Evolutionary conservation across 2,329 filamentous ascomycete genomes (phyloP).

Genomic region (Didymella exigua): DNA sequence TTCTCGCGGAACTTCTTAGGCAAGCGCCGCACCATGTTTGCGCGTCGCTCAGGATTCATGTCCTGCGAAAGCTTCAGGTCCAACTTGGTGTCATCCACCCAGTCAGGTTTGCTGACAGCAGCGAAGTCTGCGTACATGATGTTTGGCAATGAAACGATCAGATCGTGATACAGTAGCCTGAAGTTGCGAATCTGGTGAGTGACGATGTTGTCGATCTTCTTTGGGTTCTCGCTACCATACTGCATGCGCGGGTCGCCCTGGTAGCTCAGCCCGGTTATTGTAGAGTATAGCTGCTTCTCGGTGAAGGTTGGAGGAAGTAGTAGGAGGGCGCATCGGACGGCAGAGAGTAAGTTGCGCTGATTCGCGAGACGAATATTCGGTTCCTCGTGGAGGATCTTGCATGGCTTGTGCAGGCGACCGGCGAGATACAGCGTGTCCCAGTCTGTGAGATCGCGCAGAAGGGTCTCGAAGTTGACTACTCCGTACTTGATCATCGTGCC

Average conservation of each 20-base stretch:
- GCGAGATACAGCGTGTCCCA: slow-evolving; percentile 98
- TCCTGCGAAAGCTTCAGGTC: slow-evolving; percentile 80
- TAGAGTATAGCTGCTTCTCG: slow-evolving; percentile 85
- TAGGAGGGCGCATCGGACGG: slow-evolving; percentile 85
- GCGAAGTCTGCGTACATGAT: slow-evolving; percentile 74
- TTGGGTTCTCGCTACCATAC: slow-evolving; percentile 85
- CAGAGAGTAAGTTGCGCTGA: slow-evolving; percentile 92
- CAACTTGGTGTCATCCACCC: slow-evolving; percentile 62
- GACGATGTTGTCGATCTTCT: slow-evolving; percentile 94
- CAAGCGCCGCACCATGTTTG: slow-evolving; percentile 94
- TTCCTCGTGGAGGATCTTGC: slow-evolving; percentile 95
- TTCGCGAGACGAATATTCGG: slow-evolving; percentile 91
- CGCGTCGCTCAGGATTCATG: slow-evolving; percentile 87
- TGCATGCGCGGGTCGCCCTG: slow-evolving; percentile 96
- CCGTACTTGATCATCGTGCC: slow-evolving; percentile 98
- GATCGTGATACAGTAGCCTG: slow-evolving; percentile 84
- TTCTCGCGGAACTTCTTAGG: slow-evolving; percentile 86
- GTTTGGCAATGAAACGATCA: slow-evolving; percentile 90
- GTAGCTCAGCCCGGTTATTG: slow-evolving; percentile 91
- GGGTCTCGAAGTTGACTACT: slow-evolving; percentile 89
- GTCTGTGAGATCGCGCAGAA: slow-evolving; percentile 82
- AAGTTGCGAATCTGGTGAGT: slow-evolving; percentile 90
- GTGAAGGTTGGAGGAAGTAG: slow-evolving; percentile 84
- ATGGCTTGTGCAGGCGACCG: slow-evolving; percentile 92
- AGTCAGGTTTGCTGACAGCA: slow-evolving; percentile 60